Conservation (phyloP, 257 asterid species). For the Paraleonurus japonicus region DNA sequence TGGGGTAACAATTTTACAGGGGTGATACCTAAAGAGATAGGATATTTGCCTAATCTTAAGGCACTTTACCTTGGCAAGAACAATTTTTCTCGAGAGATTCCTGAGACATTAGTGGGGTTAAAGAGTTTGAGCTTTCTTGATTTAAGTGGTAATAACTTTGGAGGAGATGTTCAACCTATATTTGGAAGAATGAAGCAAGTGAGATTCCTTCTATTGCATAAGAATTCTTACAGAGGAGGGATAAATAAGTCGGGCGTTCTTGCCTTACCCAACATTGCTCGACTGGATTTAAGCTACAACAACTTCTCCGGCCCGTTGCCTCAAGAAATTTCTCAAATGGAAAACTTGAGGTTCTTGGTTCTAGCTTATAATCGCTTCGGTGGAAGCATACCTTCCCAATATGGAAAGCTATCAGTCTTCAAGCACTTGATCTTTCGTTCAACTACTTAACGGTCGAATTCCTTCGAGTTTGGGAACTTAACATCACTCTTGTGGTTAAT, state of each 20-base stretch:
- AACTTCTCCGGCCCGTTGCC: constrained; percentile 70
- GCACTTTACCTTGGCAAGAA: constrained; percentile 68
- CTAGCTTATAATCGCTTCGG: constrained; percentile 71
- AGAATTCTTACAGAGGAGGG: constrained; percentile 63
- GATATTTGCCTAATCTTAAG: constrained; percentile 44
- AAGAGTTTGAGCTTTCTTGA: constrained; percentile 61
- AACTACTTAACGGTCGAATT: constrained; percentile 52
- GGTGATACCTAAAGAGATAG: constrained; percentile 62
- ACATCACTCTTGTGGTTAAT: constrained; percentile 82
- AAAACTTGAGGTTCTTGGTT: constrained; percentile 56
- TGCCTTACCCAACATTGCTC: constrained; percentile 44
- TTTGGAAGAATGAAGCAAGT: constrained; percentile 67
- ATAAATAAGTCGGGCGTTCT: constrained; percentile 61
- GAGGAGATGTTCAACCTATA: constrained; percentile 65
- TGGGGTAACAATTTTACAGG: constrained; percentile 65
- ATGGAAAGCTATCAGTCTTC: constrained; percentile 62
- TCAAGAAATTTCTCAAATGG: constrained; percentile 49
- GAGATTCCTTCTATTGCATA: constrained; percentile 60
- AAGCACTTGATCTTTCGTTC: constrained; percentile 86
- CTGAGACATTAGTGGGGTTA: constrained; percentile 47
- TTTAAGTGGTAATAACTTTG: constrained; percentile 61
- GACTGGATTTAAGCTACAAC: constrained; percentile 84
- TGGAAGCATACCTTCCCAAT: constrained; percentile 72
- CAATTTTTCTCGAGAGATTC: constrained; percentile 72
- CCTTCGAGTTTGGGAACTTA: constrained; percentile 59